A percentile compares a stretch with the other conserved stretches of the same genome.
These are phyloP conservation scores for Astragalus glycyphyllos DNA, from an alignment of 306 rosid species.

Conservation along the genomic window DNA sequence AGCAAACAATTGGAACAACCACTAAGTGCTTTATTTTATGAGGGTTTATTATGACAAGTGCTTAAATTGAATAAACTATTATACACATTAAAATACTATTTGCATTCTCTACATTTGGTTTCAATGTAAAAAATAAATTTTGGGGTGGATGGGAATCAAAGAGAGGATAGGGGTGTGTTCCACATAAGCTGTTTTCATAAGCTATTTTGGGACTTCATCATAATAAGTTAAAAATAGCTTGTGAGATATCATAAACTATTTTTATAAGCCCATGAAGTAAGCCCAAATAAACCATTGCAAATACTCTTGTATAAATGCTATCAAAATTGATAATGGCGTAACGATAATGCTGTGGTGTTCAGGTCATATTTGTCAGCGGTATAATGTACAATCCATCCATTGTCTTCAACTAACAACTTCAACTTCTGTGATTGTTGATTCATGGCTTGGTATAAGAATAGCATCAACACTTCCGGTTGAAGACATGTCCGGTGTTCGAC, in stretches of 20 bases:
- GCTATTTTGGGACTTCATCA: not conserved
- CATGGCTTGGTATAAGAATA: not conserved
- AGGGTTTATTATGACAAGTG: not conserved
- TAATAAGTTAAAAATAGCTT: not conserved
- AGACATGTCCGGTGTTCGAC: too few relatives aligned
- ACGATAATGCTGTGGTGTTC: not conserved
- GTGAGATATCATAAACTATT: not conserved
- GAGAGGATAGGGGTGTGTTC: not conserved
- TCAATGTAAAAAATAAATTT: not conserved
- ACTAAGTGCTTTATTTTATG: not conserved
- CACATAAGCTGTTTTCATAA: constrained; percentile 5
- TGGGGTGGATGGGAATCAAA: constrained; percentile 1
- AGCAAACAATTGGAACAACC: not conserved
- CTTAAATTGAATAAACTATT: too few relatives aligned
- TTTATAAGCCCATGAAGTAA: constrained; percentile 1
- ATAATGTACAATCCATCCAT: not conserved
- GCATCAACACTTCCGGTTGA: too few relatives aligned
- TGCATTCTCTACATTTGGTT: constrained; percentile 7
- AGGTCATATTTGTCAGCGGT: not conserved
- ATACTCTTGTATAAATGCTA: constrained; percentile 17
- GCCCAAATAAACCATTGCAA: not conserved
- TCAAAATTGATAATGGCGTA: not conserved
- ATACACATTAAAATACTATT: not conserved
- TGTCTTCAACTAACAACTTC: not conserved
- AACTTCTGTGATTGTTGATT: not conserved